Evolutionary conservation across 352 stramenopile genomes (phyloP), one percentile per base, ranked within the genome.

Genomic region (Blastocystis sp.): DNA sequence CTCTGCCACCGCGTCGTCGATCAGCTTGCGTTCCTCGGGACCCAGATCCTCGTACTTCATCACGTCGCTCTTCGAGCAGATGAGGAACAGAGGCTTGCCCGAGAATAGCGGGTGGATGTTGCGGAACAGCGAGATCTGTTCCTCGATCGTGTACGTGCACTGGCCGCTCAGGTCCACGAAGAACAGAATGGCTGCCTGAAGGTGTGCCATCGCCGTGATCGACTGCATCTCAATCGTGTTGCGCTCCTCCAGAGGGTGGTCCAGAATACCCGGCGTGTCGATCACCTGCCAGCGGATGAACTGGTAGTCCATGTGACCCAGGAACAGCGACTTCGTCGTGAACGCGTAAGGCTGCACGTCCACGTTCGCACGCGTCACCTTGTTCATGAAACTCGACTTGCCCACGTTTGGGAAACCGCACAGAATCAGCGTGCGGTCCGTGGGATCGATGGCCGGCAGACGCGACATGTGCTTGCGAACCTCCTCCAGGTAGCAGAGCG

Each of bases 171-270:
- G 97, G 90, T 99, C 96, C 87, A 99, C 93, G 90, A 99, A 98
- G 90, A 98, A 99, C 67, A 99, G 90, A 24, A 99, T 95, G 75
- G 94, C 97, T 87, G 94, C 97, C 87, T 97, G 96, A 88, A 99
- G 92, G 89, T 99, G 96, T 4, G 96, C 96, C 11, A 99, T 90
- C 46, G 96, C 96, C 75, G 96, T 99, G 76, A 99, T 96, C 57
- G 96, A 95, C 90, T 99, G 96, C 96, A 99, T 99, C 87, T 99
- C 96, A 90, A 99, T 99, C 46, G 96, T 99, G 91, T 99, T 99
- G 46, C 96, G 91, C 88, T 99, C 93, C 88, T 99, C 96, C 8
- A 99, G 91, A n/a, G 95, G 88, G 89, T 98, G 95, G 90, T 99
- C 96, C 46, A 99, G 90, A 87, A 99, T 99, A 87, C 96, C 96